phyloP scores from a whole-genome alignment of 768 basidiomycete species.

The Boletales sp. region DNA sequence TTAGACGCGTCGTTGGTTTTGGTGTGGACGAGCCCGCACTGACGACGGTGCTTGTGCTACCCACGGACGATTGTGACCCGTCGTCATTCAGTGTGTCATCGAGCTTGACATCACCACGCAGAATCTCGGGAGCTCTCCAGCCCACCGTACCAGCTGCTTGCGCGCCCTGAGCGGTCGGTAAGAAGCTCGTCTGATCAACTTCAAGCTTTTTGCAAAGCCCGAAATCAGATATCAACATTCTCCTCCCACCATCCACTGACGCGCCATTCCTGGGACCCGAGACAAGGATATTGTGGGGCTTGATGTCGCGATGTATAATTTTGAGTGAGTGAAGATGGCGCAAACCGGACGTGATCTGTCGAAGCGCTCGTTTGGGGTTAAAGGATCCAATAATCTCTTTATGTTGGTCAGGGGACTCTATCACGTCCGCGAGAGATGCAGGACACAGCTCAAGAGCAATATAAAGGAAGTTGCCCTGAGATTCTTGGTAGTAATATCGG shows the following conservation, averaged over 20 bases:
- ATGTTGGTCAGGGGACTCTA: constrained; percentile 76
- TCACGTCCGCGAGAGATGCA: constrained; percentile 81
- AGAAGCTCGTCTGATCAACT: constrained; percentile 92
- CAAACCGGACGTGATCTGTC: constrained; percentile 83
- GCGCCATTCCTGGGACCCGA: constrained; percentile 61
- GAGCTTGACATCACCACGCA: constrained; percentile 90
- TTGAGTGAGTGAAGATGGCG: constrained; percentile 91
- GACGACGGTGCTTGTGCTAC: constrained; percentile 53
- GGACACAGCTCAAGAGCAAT: constrained; percentile 96
- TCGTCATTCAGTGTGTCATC: constrained; percentile 70
- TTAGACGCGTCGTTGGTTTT: constrained; percentile 59
- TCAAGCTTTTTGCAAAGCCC: constrained; percentile 95
- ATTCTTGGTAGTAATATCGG: constrained; percentile 96
- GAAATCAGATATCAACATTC: constrained; percentile 96
- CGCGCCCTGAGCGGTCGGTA: constrained; percentile 87
- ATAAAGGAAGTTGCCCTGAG: constrained; percentile 90
- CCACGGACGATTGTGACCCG: constrained; percentile 62
- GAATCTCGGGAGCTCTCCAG: constrained; percentile 96
- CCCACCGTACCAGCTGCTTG: constrained; percentile 93
- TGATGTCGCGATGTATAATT: constrained; percentile 97
- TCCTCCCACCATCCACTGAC: constrained; percentile 42
- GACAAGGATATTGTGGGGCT: constrained; percentile 95
- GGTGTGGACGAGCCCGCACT: constrained; percentile 14
- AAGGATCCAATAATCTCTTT: constrained; percentile 77
- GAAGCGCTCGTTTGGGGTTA: constrained; percentile 83